Evolutionary conservation across 192 early-diverging fungal species (phyloP), one percentile per base, ranked within the genome.

Genomic region (Piromyces finnis): DNA sequence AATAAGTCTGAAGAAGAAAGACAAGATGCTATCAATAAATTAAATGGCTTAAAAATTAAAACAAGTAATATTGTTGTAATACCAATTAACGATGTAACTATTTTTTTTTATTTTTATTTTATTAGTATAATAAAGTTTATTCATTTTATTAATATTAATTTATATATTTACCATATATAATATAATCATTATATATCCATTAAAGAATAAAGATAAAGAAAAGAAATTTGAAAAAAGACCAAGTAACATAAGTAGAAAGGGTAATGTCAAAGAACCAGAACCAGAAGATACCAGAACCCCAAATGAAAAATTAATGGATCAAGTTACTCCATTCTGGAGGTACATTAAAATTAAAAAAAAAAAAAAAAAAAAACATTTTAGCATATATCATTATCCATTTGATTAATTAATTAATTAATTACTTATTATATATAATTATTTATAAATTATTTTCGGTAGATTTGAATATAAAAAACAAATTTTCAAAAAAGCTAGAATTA

Each of bases 251-350:
- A 79, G 27, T 68, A 30, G 36, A 68, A 77, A 77, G 79, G 30
- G 51, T 79, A 77, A 32, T 15, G 29, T 32, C n/a, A 81, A 81
- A 27, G 80, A 81, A 37, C 35, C 29, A 17, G 68, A 29, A 29
- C 77, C 37, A 29, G 68, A 78, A 18, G 88, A 92, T 82, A 78
- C 81, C 27, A 85, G 87, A 36, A 86, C 89, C 11, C 89, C 91
- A 14, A 82, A 85, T 36, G 92, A 93, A 82, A 83, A 84, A 37
- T 82, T 94, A 35, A 86, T 87, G 29, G 91, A 92, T 83, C 92
- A 94, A 85, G 89, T 93, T 26, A 94, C 92, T 0, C 92, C 92
- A 30, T 85, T 92, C 29, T 88, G 89, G 86, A 89, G 85, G 88
- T 88, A 84, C 13, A 37, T 12, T 37, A 37, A 14, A 14, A 37